Base-by-base conservation (phyloP, 345 rosid genomes). In the Cardamine occulta region DNA sequence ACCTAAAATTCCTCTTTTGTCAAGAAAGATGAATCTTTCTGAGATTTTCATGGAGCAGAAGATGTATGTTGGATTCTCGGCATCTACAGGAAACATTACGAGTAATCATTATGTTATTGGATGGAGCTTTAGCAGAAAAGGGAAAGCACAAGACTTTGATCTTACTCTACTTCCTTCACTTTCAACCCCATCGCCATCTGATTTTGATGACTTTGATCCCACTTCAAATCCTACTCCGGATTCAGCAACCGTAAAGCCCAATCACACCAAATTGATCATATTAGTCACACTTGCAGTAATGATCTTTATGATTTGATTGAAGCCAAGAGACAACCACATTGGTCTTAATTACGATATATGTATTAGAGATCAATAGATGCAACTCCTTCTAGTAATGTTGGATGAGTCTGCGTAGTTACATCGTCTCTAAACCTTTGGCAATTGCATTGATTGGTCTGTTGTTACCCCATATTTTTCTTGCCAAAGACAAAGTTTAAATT, bases 21-120 rank as follows among this genome's bases (percentile, higher is more conserved):
- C 90, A 28, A 34, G 64, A 73, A 7, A 24, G 14, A 29, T 75
- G 24, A 80, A 88, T 79, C 73, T 89, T 40, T 86, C 88, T 2
- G 63, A 80, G 7, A 19, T 81, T 21, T 57, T 89, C 58, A 15
- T 48, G 31, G 79, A 83, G 11, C 23, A 54, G 45, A 54, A 74
- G 13, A 85, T 86, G 88, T 84, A 78, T 62, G 79, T 88, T 0
- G 97, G 95, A 23, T 85, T 91, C 74, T 86, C 91, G 1, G 84
- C 93, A 47, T 58, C 95, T 0, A 86, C 89, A 0, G 85, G 88
- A 0, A 63, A 79, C 3, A 63, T 79, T 6, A n/a, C 67, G 35
- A 75, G 85, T 29, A 57, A 68, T 42, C 91, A 88, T 5, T 81
- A 80, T 56, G 67, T 87, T 8, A 48, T 81, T 28, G 89, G 96